Evolutionary conservation across 1,284 basidiomycete genomes (phyloP).

Genomic region (Stereum hirsutum): DNA sequence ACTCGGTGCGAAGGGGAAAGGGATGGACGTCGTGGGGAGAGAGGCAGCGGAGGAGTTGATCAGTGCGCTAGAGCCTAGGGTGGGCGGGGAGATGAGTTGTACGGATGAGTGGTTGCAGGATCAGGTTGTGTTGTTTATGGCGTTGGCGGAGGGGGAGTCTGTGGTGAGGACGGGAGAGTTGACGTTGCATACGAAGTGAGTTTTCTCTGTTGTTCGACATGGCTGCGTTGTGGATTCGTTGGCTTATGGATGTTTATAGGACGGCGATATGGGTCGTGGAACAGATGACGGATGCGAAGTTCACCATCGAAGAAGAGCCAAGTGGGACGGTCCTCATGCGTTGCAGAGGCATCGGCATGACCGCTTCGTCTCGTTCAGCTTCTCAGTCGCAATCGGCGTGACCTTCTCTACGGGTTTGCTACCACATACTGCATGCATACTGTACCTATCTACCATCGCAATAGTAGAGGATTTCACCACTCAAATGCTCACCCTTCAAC

Average conservation of each 20-base stretch:
- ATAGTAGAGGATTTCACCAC: too few relatives aligned
- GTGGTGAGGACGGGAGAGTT: constrained; percentile 44
- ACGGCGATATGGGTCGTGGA: constrained; percentile 68
- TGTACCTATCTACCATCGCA: too few relatives aligned
- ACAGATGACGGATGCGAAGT: constrained; percentile 53
- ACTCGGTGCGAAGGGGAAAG: constrained; percentile 39
- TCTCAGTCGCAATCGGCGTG: too few relatives aligned
- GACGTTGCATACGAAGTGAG: constrained; percentile 56
- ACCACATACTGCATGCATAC: not conserved
- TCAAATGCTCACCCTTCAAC: too few relatives aligned
- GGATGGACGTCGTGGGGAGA: constrained; percentile 38
- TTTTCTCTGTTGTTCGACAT: not conserved
- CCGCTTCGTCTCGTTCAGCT: constrained; percentile 12
- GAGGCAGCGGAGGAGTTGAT: constrained; percentile 50
- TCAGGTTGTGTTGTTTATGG: constrained; percentile 68
- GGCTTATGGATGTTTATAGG: constrained; percentile 24
- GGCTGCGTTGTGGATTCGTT: not conserved
- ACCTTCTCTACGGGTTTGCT: too few relatives aligned
- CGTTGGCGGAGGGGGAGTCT: constrained; percentile 55
- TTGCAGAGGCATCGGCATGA: constrained; percentile 50
- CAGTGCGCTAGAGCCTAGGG: constrained; percentile 44
- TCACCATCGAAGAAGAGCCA: constrained; percentile 34
- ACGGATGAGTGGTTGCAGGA: constrained; percentile 63
- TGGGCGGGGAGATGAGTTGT: too few relatives aligned
- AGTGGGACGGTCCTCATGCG: constrained; percentile 29